phyloP scores from a whole-genome alignment of 352 stramenopile genomes.

The Globisporangium cylindrosporum region DNA sequence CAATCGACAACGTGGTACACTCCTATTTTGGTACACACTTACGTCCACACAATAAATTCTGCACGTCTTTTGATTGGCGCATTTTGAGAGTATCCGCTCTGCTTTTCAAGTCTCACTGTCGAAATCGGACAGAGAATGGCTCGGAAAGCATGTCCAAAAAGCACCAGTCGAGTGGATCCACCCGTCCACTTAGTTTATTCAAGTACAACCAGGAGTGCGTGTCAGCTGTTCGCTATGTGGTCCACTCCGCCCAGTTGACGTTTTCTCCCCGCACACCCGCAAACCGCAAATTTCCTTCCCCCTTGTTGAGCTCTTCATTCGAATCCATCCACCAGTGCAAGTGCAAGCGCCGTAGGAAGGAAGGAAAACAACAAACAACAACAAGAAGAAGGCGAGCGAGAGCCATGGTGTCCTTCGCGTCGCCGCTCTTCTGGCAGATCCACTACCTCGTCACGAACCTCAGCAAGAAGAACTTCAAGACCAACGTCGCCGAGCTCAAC shows the following conservation, averaged over 20 bases:
- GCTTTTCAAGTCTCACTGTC: too few species aligned
- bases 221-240: too few species aligned
- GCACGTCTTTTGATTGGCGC: too few species aligned
- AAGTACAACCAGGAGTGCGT: too few species aligned
- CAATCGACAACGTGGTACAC: neutral
- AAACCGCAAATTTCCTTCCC: conserved; percentile 2
- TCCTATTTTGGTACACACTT: neutral
- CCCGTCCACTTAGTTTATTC: too few species aligned
- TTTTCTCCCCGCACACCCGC: conserved; percentile 4
- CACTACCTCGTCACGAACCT: conserved; percentile 92
- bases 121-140: too few species aligned
- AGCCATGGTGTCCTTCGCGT: conserved; percentile 88
- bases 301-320: conserved; percentile 12
- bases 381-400: conserved; percentile 19
- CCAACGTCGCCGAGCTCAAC: conserved; percentile 90
- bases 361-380: conserved; percentile 8
- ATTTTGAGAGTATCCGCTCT: too few species aligned
- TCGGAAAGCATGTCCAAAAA: too few species aligned
- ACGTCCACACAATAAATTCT: too few species aligned
- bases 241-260: neutral
- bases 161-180: too few species aligned
- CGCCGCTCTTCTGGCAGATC: conserved; percentile 93
- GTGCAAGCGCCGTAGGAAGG: neutral
- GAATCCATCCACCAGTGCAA: conserved; percentile 4
- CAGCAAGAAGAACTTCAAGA: conserved; percentile 94